Percentiles rank a stretch among this genome's conserved stretches.
Conservation (phyloP, 768 basidiomycete species). For the Tephrocybe sp. region DNA sequence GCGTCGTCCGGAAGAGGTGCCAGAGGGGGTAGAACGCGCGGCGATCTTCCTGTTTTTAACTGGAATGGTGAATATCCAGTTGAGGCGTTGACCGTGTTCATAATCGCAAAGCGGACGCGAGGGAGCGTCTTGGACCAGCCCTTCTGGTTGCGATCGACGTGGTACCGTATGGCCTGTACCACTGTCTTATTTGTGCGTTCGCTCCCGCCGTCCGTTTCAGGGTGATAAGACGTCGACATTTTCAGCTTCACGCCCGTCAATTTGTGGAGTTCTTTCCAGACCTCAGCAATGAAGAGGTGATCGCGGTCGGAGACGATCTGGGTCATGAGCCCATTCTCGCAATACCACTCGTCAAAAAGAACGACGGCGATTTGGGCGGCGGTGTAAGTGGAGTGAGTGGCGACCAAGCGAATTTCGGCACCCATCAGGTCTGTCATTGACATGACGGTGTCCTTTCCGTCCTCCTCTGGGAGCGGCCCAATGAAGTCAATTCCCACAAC, state of each 20-base stretch:
- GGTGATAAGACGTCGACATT: constrained; percentile 36
- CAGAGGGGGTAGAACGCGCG: too few species aligned
- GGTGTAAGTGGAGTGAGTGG: not conserved
- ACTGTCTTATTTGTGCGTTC: constrained; percentile 35
- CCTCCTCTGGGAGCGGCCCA: constrained; percentile 27
- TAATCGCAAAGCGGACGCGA: constrained; percentile 27
- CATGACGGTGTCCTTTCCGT: constrained; percentile 22
- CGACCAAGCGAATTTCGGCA: constrained; percentile 20
- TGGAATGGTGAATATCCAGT: too few species aligned
- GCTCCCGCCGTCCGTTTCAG: constrained; percentile 35
- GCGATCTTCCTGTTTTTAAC: too few species aligned
- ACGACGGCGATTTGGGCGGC: constrained; percentile 19
- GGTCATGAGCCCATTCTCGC: constrained; percentile 28
- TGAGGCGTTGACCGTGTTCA: too few species aligned
- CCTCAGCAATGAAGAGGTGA: constrained; percentile 18
- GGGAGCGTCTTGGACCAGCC: constrained; percentile 31
- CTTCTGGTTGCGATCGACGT: constrained; percentile 28
- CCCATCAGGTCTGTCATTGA: constrained; percentile 26
- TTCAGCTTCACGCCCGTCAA: constrained; percentile 27
- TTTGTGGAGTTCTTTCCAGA: constrained; percentile 30
- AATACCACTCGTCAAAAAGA: constrained; percentile 30
- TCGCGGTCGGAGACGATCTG: constrained; percentile 32
- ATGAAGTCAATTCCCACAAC: constrained; percentile 31
- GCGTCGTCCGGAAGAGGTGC: too few species aligned
- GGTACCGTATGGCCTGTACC: constrained; percentile 25